Base-by-base conservation (phyloP, 1,284 basidiomycete species). In the Exobasidium rhododendri region DNA sequence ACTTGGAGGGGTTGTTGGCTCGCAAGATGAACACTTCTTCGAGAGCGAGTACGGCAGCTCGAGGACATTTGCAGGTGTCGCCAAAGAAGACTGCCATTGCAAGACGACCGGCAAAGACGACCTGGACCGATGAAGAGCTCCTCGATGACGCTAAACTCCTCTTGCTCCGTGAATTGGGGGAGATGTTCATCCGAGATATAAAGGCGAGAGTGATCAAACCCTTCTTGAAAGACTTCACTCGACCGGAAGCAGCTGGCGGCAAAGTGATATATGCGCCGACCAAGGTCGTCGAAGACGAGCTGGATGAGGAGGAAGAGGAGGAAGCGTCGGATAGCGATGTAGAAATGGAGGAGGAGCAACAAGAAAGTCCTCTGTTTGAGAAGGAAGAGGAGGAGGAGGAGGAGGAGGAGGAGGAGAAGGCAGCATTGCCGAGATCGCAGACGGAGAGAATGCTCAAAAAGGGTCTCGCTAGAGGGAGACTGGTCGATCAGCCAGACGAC, bases 151-250 rank as follows among this genome's bases (percentile, higher is more conserved):
- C 89, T 2, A 83, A 84, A 67, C 82, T 84, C 64, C 80, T 86
- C 53, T 85, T 92, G 54, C 65, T 87, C 50, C 82, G 81, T 43
- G 89, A 92, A 73, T 82, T 93, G 47, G 81, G 82, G 63, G 80
- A 74, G 2, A 69, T 85, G 55, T 82, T 92, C 56, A 83, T 86
- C 78, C 87, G 85, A 78, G 91, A 92, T 70, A 82, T 92, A 31
- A 83, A 84, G 70, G 86, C 87, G 46, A 83, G 86, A 6, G 78
- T 90, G 3, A 85, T 91, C 11, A 84, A 82, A 4, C 80, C 82
- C 4, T 85, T 86, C 44, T 70, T 91, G 50, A 82, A 84, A 64
- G 82, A 83, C 65, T 76, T 88, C 57, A 83, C 88, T 52, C 79
- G 67, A 29, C 58, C 70, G 76, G 20, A 84, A 84, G 68, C 83